Evolutionary conservation across 805 yeast genomes (phyloP).

Genomic region (Metschnikowia rubicola): DNA sequence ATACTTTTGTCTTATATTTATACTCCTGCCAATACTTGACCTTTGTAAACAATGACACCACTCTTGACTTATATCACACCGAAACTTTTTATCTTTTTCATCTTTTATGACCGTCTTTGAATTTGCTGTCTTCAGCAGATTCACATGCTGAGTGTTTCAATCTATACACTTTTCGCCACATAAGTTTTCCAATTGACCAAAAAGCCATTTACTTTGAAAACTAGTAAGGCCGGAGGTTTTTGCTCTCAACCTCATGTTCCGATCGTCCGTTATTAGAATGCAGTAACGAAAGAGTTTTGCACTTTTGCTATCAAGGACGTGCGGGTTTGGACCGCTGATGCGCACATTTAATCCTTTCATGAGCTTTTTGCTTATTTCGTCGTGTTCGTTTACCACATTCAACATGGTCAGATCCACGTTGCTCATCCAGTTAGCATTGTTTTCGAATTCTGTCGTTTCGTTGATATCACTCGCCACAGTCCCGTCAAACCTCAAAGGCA

Average conservation of each 20-base stretch:
- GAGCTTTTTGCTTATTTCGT: conserved; percentile 36
- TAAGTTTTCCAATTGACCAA: conserved; percentile 45
- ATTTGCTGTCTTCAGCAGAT: background rate
- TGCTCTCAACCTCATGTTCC: conserved; percentile 66
- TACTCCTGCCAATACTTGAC: background rate
- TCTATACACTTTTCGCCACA: conserved; percentile 53
- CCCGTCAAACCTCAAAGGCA: conserved; percentile 68
- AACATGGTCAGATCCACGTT: conserved; percentile 68
- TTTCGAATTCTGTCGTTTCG: conserved; percentile 72
- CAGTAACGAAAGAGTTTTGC: conserved; percentile 52
- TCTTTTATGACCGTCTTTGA: background rate
- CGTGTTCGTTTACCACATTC: conserved; percentile 45
- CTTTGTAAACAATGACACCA: too few species aligned
- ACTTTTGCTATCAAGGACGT: conserved; percentile 30
- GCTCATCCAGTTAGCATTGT: conserved; percentile 67
- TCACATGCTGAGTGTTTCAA: conserved; percentile 6
- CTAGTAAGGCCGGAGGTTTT: conserved; percentile 52
- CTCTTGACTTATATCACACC: too few species aligned
- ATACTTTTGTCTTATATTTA: background rate
- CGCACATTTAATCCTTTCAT: conserved; percentile 35
- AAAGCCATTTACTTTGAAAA: conserved; percentile 60
- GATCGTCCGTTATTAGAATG: conserved; percentile 68
- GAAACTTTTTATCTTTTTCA: too few species aligned
- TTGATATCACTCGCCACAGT: conserved; percentile 63
- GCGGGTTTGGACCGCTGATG: conserved; percentile 11